These are phyloP conservation scores for Pseudonitzschia delicatissima DNA, from an alignment of 108 stramenopile genomes.

Conservation along the genomic window DNA sequence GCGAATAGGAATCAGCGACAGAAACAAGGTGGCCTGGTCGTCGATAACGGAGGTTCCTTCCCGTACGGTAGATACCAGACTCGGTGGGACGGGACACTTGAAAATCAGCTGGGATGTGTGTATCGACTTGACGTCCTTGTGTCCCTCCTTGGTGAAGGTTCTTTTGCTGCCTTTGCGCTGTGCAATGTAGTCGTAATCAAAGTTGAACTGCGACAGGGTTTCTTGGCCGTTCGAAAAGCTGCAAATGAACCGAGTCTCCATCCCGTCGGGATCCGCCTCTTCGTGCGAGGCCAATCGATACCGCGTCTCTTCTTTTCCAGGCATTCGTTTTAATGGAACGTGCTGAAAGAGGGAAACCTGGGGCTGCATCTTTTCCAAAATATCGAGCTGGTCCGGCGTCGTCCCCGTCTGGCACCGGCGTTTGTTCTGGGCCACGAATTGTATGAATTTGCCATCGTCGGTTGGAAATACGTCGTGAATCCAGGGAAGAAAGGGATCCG, in stretches of 20 bases:
- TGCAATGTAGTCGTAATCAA: constrained; percentile 67
- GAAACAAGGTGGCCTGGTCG: constrained; percentile 54
- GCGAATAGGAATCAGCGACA: constrained; percentile 80
- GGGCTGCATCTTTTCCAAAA: constrained; percentile 51
- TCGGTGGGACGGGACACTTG: constrained; percentile 76
- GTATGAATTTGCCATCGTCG: constrained; percentile 66
- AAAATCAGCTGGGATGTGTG: constrained; percentile 73
- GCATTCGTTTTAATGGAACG: constrained; percentile 63
- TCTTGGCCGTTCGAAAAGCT: constrained; percentile 73
- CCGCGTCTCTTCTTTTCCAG: constrained; percentile 9
- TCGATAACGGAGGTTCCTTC: constrained; percentile 48
- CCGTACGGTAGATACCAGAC: constrained; percentile 48
- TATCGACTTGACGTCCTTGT: constrained; percentile 32
- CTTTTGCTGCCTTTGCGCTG: constrained; percentile 41
- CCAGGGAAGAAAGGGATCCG: constrained; percentile 86
- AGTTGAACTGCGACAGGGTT: constrained; percentile 57
- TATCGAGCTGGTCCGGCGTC: constrained; percentile 19
- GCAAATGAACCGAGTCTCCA: constrained; percentile 85
- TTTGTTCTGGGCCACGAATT: constrained; percentile 84
- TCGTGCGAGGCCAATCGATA: constrained; percentile 73
- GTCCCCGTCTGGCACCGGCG: constrained; percentile 63
- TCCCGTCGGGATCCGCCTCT: constrained; percentile 73
- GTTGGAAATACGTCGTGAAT: constrained; percentile 88
- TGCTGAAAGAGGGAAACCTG: constrained; percentile 83
- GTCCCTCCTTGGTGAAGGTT: constrained; percentile 41